phyloP scores from a whole-genome alignment of 768 basidiomycete species.

The Strobilomyces confusus region DNA sequence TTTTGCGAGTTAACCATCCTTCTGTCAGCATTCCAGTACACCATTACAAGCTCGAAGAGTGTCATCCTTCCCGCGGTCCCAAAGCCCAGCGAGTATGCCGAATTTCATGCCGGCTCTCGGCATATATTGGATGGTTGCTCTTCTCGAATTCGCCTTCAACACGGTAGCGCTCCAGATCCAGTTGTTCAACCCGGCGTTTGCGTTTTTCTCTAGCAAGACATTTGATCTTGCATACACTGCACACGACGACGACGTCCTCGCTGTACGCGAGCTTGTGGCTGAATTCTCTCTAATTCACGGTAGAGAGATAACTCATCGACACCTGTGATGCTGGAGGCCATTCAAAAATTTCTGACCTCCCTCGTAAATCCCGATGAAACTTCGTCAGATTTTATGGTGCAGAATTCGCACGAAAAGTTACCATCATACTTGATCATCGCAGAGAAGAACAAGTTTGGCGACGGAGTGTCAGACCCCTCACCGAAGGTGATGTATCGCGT shows the following conservation, averaged over 20 bases:
- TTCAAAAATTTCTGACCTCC: neutral
- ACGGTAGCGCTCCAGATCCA: conserved; percentile 10
- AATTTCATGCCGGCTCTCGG: neutral
- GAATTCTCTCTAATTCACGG: conserved; percentile 14
- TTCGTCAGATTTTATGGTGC: neutral
- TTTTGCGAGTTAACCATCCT: neutral
- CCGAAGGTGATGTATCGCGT: no score
- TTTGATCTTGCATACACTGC: no score
- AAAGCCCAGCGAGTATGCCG: neutral
- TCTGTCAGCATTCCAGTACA: neutral
- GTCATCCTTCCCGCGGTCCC: conserved; percentile 10
- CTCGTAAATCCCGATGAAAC: neutral
- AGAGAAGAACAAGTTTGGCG: conserved; percentile 12
- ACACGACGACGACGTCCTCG: conserved; percentile 4
- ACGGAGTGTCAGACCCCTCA: conserved; percentile 28
- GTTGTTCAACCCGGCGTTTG: conserved; percentile 25
- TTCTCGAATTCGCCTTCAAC: neutral
- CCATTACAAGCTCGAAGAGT: neutral
- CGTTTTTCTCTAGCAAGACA: no score
- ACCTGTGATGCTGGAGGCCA: neutral
- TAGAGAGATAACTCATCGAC: neutral
- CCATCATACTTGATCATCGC: conserved; percentile 9
- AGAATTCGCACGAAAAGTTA: neutral
- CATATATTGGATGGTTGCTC: conserved; percentile 15
- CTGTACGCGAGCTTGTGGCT: conserved; percentile 10